Evolutionary conservation across 192 early-diverging fungal species (phyloP), one percentile per base, ranked within the genome.

Genomic region (Linnemannia exigua): DNA sequence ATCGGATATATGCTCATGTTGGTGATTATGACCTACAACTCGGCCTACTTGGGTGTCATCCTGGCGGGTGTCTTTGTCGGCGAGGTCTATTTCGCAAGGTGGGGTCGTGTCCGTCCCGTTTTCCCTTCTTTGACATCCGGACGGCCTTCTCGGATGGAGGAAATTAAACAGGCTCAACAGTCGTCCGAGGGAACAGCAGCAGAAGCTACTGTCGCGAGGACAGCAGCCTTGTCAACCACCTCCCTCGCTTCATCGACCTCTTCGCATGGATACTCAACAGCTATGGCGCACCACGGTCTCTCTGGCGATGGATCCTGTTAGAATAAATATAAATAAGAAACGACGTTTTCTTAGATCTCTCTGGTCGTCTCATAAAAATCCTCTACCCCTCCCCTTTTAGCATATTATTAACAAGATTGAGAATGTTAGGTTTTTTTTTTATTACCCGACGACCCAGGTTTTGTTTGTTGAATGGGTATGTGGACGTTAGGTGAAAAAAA

Each of bases 21-120:
- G 52, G 87, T 89, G 1, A 86, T 91, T 44, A 91, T 91, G 91
- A 91, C 89, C 14, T 88, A 87, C 33, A 91, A 91, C 72, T 89
- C 87, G 7, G 91, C 87, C 35, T 91, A 89, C 68, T 84, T 91
- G 66, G 80, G 87, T 36, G 82, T 81, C 33, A 87, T 91, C 66
- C 74, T 91, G 15, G 72, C 48, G 9, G 91, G 91, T 14, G 76
- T 90, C 31, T 91, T 91, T 86, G 82, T 91, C 0, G 91, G 91
- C 25, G 91, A 91, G 58, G 75, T 91, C 47, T 82, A 84, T 11
- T 91, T 91, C 81, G 91, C 88, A 11, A 77, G 91, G 4, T 91
- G 83, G 83, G 77, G 73, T 4, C 83, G 83, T 16, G 83, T 61
- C 16, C 83, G 83, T 22, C 77, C 83, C 11, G 58, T 85, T 8